Evolutionary conservation across 495 filamentous ascomycete genomes (phyloP).

Genomic region (Aspergillus sparsus): DNA sequence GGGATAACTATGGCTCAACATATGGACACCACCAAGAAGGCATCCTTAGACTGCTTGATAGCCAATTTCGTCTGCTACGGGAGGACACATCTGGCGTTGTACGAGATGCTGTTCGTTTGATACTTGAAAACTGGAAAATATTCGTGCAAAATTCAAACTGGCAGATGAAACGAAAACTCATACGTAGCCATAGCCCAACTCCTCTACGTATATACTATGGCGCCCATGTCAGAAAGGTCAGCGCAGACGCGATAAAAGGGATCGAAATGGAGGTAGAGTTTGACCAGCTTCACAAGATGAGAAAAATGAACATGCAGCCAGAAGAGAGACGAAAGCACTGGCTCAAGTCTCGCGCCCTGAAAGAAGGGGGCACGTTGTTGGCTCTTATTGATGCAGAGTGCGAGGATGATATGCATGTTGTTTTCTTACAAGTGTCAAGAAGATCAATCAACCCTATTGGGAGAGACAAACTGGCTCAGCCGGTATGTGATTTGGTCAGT

Average conservation of each 20-base stretch:
- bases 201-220: constrained; percentile 16
- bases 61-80: constrained; percentile 62
- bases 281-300: constrained; percentile 14
- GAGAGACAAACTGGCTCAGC: not conserved
- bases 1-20: not conserved
- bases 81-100: constrained; percentile 64
- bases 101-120: constrained; percentile 50
- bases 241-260: constrained; percentile 6
- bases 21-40: constrained; percentile 52
- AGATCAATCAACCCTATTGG: constrained; percentile 8
- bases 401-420: not conserved
- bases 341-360: constrained; percentile 11
- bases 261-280: constrained; percentile 22
- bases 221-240: not conserved
- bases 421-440: constrained; percentile 14
- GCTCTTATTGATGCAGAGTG: constrained; percentile 20
- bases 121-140: constrained; percentile 32
- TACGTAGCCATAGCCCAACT: constrained; percentile 9
- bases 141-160: constrained; percentile 13
- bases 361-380: constrained; percentile 6
- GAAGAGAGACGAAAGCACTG: constrained; percentile 14
- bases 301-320: not conserved
- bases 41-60: constrained; percentile 56
- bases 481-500: constrained; percentile 10
- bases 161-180: constrained; percentile 12